Percentiles rank a stretch among this genome's conserved stretches.
Evolutionary conservation across 768 basidiomycete species (phyloP).

Genomic region (Psilocybe subaeruginosa): DNA sequence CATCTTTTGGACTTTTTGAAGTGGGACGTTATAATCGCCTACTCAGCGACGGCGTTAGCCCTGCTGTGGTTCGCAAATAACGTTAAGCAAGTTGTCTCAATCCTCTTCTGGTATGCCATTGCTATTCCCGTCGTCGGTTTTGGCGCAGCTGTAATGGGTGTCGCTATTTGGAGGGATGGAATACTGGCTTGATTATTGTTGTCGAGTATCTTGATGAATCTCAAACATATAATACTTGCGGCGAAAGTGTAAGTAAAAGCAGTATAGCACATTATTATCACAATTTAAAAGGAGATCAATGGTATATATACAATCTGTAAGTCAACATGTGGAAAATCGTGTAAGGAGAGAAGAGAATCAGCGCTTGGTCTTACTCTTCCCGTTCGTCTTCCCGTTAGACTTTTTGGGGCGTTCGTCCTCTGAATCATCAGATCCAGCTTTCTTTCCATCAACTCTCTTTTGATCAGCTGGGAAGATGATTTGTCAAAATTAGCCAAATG

Average conservation of each 20-base stretch:
- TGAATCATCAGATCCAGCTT: constrained; percentile 55
- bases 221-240: not conserved
- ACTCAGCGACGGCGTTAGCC: constrained; percentile 41
- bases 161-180: constrained; percentile 51
- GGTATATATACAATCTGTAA: not conserved
- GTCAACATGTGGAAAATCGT: not conserved
- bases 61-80: constrained; percentile 52
- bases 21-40: constrained; percentile 50
- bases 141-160: constrained; percentile 51
- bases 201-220: not conserved
- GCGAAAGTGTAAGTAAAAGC: not conserved
- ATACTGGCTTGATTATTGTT: constrained; percentile 10
- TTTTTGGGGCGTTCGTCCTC: constrained; percentile 52
- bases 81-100: constrained; percentile 28
- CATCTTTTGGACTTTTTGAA: constrained; percentile 48
- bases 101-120: constrained; percentile 47
- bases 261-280: not conserved
- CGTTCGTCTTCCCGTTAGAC: constrained; percentile 44
- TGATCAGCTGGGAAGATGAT: constrained; percentile 43
- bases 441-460: constrained; percentile 46
- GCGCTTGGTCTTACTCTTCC: constrained; percentile 33
- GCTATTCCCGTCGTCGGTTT: constrained; percentile 48
- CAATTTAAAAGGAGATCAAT: not conserved
- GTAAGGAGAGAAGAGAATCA: not conserved
- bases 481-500: constrained; percentile 13